Percentiles rank a stretch among this genome's conserved stretches.
Evolutionary conservation across 805 yeast genomes (phyloP).

Genomic region (Grigorovia humatica): DNA sequence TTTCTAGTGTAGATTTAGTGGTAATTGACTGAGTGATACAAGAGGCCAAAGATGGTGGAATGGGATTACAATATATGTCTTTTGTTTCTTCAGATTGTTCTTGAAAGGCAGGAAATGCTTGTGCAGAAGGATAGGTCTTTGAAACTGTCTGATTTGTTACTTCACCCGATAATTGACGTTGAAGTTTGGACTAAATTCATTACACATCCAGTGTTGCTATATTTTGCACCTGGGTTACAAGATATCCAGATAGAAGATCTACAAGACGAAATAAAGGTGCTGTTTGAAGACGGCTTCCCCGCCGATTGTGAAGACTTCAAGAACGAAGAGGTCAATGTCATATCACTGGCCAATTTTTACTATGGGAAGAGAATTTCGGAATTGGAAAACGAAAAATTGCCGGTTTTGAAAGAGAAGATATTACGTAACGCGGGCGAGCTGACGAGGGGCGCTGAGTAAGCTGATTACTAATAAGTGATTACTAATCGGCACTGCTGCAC

Average conservation of each 20-base stretch:
- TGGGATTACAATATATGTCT: constrained; percentile 3
- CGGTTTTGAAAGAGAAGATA: constrained; percentile 13
- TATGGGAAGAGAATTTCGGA: constrained; percentile 17
- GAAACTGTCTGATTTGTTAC: constrained; percentile 10
- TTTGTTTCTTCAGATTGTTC: constrained; percentile 19
- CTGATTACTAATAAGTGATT: not conserved
- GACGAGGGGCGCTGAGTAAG: not conserved
- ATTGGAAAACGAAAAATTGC: constrained; percentile 15
- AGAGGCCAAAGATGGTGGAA: not conserved
- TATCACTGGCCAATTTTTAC: constrained; percentile 22
- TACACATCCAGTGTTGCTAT: constrained; percentile 15
- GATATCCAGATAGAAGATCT: constrained; percentile 16
- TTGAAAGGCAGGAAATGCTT: constrained; percentile 22
- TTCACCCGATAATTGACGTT: constrained; percentile 22
- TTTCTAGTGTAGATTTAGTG: too few relatives aligned
- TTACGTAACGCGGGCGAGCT: not conserved
- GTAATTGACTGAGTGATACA: too few relatives aligned
- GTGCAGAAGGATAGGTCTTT: constrained; percentile 13
- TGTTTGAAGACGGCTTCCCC: constrained; percentile 7
- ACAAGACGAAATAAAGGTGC: constrained; percentile 13
- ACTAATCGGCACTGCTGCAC: not conserved
- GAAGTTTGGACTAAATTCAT: constrained; percentile 12
- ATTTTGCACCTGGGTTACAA: constrained; percentile 18
- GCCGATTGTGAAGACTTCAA: constrained; percentile 5
- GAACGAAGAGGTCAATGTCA: constrained; percentile 12